A percentile compares a stretch with the other conserved stretches of the same genome.
phyloP scores from a whole-genome alignment of 2,329 filamentous ascomycete genomes.

The Sordariomycetes sp. region DNA sequence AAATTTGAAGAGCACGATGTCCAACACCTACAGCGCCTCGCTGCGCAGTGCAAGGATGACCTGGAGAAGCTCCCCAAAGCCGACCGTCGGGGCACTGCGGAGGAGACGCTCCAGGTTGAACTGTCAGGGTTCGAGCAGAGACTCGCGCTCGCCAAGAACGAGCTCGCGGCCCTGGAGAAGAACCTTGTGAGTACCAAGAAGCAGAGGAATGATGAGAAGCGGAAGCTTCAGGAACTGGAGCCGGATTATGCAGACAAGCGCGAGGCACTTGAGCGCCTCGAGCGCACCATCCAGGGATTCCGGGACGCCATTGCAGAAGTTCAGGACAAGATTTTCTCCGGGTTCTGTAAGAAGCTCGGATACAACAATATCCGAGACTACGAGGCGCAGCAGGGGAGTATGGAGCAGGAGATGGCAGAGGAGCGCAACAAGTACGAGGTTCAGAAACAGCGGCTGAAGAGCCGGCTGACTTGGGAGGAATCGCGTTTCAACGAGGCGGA shows the following conservation, averaged over 20 bases:
- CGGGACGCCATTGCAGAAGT: constrained; percentile 61
- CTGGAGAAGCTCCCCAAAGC: constrained; percentile 70
- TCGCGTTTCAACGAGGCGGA: constrained; percentile 46
- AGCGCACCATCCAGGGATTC: constrained; percentile 38
- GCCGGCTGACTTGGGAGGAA: constrained; percentile 45
- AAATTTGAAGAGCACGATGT: constrained; percentile 86
- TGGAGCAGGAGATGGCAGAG: constrained; percentile 82
- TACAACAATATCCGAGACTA: constrained; percentile 88
- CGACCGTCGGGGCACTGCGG: constrained; percentile 63
- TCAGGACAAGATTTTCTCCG: constrained; percentile 77
- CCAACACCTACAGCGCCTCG: constrained; percentile 68
- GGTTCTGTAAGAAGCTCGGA: constrained; percentile 78
- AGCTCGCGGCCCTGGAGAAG: constrained; percentile 67
- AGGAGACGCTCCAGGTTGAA: constrained; percentile 73
- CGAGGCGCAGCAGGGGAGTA: constrained; percentile 81
- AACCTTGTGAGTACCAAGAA: constrained; percentile 79
- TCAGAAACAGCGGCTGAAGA: constrained; percentile 67
- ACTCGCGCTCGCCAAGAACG: constrained; percentile 59
- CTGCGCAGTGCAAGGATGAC: constrained; percentile 65
- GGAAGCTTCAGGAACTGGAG: constrained; percentile 63
- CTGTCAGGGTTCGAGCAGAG: constrained; percentile 71
- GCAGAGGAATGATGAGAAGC: constrained; percentile 63
- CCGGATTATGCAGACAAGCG: constrained; percentile 70
- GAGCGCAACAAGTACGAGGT: constrained; percentile 79
- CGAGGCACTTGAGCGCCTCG: constrained; percentile 51